A percentile compares a stretch with the other conserved stretches of the same genome.
Conservation (phyloP, 2,329 filamentous ascomycete species). For the Cordyceps pruinosa region DNA sequence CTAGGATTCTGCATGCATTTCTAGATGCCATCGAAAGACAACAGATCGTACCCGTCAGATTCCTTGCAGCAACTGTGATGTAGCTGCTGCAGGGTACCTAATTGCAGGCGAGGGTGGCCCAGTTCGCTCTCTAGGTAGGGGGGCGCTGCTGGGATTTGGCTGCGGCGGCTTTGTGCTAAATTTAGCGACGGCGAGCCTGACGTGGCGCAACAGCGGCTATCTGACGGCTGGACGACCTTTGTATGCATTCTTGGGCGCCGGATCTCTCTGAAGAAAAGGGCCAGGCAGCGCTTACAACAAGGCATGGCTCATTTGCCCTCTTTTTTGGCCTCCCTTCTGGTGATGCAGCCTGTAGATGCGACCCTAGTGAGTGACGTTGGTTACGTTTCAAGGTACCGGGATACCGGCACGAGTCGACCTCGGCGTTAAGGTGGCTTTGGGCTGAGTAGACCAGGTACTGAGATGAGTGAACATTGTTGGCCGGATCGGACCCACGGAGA, state of each 20-base stretch:
- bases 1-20: too few species aligned
- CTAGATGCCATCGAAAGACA: too few species aligned
- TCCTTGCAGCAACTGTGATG: too few species aligned
- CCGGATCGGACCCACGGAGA: slow-evolving; percentile 9
- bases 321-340: background rate
- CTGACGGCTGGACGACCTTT: background rate
- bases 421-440: background rate
- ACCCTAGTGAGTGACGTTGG: background rate
- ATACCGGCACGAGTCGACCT: background rate
- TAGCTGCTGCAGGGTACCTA: background rate
- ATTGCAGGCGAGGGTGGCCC: too few species aligned
- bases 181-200: background rate
- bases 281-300: slow-evolving; percentile 1
- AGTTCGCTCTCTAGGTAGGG: too few species aligned
- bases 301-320: background rate
- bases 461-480: background rate
- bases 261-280: background rate
- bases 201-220: background rate
- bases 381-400: background rate
- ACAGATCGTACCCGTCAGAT: too few species aligned
- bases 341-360: background rate
- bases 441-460: background rate
- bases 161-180: background rate
- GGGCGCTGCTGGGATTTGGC: background rate
- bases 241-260: background rate